phyloP scores from a whole-genome alignment of 139 green algal genomes.

The Diplosphaera chodatii region DNA sequence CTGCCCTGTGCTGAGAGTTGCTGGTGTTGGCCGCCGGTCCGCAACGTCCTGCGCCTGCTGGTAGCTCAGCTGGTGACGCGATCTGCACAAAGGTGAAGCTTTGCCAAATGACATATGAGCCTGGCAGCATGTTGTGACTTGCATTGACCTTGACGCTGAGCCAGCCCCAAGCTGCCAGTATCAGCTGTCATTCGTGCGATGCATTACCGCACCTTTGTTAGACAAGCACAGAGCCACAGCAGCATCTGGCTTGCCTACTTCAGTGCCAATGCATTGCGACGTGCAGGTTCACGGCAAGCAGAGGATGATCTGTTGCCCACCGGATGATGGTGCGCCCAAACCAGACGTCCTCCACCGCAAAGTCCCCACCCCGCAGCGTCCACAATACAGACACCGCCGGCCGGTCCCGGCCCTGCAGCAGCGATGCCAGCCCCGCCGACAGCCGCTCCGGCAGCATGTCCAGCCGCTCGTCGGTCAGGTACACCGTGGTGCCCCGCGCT shows the following conservation, averaged over 20 bases:
- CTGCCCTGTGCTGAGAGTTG: not conserved
- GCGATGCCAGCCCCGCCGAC: constrained; percentile 57
- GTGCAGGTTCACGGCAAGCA: too few species aligned
- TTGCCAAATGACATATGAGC: too few species aligned
- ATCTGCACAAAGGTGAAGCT: too few species aligned
- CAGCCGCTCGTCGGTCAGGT: constrained; percentile 47
- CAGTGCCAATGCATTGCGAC: too few species aligned
- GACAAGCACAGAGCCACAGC: too few species aligned
- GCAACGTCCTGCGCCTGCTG: constrained; percentile 63
- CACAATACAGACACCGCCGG: constrained; percentile 58
- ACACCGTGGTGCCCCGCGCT: constrained; percentile 42
- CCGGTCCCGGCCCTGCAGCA: constrained; percentile 40
- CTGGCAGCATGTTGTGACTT: too few species aligned
- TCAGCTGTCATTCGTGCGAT: too few species aligned
- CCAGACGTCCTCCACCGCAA: constrained; percentile 39
- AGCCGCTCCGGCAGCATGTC: constrained; percentile 57
- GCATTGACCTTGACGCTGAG: too few species aligned
- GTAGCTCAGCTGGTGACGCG: constrained; percentile 62
- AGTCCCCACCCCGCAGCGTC: constrained; percentile 29
- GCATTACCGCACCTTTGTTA: too few species aligned
- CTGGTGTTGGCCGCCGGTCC: constrained; percentile 17
- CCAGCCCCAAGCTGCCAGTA: too few species aligned
- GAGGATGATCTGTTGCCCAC: constrained; percentile 8
- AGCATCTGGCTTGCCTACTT: too few species aligned
- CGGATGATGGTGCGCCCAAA: constrained; percentile 59